Conservation (phyloP, 768 basidiomycete species). For the Lanmaoa rubissima region DNA sequence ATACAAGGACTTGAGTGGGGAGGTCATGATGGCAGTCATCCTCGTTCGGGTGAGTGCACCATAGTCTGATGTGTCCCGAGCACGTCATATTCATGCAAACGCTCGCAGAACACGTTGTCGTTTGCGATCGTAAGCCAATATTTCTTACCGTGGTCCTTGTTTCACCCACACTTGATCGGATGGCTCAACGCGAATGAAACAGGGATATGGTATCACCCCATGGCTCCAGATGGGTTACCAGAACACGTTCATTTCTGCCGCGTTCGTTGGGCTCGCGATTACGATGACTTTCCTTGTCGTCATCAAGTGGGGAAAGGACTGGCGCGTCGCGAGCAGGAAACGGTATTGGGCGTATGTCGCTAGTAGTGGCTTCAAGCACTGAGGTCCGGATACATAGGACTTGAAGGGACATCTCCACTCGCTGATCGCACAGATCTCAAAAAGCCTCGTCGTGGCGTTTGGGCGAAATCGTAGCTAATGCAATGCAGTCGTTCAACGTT, state of each 20-base stretch:
- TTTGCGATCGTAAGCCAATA: constrained; percentile 15
- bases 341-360: constrained; percentile 21
- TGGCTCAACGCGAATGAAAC: neutral
- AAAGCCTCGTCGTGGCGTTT: neutral
- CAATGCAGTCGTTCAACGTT: neutral
- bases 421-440: neutral
- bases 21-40: constrained; percentile 22
- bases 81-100: neutral
- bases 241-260: constrained; percentile 19
- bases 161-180: too few species aligned
- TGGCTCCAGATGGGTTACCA: constrained; percentile 21
- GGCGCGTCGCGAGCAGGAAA: constrained; percentile 16
- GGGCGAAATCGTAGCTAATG: neutral
- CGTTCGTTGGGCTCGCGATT: constrained; percentile 18
- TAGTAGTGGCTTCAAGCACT: constrained; percentile 13
- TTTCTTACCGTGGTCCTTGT: neutral
- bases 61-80: neutral
- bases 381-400: neutral
- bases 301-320: constrained; percentile 16
- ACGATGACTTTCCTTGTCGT: constrained; percentile 21
- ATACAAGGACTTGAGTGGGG: constrained; percentile 20
- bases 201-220: constrained; percentile 23
- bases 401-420: neutral
- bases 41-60: constrained; percentile 16
- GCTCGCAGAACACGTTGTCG: constrained; percentile 14